Percentiles rank a stretch among this genome's conserved stretches.
Evolutionary conservation across 345 rosid genomes (phyloP).

Genomic region (Durio zibethinus): DNA sequence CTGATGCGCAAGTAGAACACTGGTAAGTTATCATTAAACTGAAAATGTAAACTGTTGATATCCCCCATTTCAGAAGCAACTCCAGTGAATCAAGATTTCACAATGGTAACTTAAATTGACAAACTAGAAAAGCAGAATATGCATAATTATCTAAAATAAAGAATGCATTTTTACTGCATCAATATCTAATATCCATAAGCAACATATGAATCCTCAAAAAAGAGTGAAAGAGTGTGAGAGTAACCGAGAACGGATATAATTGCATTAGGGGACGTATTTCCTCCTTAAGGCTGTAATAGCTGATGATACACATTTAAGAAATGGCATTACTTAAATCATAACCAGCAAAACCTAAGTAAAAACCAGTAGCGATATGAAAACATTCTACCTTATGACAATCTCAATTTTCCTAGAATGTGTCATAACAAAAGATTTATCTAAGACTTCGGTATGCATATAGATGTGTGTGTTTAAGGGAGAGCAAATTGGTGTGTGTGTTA

Average conservation of each 20-base stretch:
- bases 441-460: background rate
- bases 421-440: background rate
- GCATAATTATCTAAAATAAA: background rate
- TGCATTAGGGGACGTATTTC: background rate
- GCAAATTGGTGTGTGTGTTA: background rate
- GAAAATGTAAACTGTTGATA: background rate
- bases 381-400: background rate
- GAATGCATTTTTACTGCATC: background rate
- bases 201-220: background rate
- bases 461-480: background rate
- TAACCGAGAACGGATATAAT: background rate
- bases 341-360: background rate
- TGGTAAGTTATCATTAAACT: conserved; percentile 6
- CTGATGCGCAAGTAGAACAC: conserved; percentile 33
- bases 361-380: background rate
- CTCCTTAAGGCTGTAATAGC: background rate
- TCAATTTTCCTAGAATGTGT: background rate
- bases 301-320: background rate
- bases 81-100: background rate
- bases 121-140: background rate
- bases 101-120: background rate
- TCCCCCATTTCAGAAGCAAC: background rate
- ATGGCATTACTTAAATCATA: background rate
- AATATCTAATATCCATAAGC: background rate
- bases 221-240: background rate